These are phyloP conservation scores for Wallacemonas rigidus DNA, from an alignment of 208 protist species.

Conservation along the genomic window DNA sequence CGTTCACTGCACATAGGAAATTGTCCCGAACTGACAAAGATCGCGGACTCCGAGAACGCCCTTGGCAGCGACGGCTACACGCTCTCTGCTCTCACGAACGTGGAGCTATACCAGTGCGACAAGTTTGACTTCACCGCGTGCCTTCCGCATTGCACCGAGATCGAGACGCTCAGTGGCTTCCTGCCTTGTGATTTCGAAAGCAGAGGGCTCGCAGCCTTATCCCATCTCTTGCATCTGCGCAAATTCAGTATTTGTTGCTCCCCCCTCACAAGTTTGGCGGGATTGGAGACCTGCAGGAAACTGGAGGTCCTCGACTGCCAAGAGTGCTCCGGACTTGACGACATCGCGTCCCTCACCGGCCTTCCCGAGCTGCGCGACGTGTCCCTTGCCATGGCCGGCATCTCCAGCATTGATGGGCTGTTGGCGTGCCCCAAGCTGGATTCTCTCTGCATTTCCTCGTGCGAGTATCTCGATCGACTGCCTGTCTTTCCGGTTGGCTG, in stretches of 20 bases:
- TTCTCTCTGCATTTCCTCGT: background rate
- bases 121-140: background rate
- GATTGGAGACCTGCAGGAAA: background rate
- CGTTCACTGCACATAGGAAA: background rate
- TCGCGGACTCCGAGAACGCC: background rate
- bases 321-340: background rate
- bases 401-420: background rate
- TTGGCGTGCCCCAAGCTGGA: conserved; percentile 1
- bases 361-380: conserved; percentile 3
- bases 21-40: background rate
- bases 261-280: background rate
- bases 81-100: background rate
- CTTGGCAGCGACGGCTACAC: background rate
- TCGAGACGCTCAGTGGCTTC: background rate
- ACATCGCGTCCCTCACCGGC: background rate
- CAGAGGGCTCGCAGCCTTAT: background rate
- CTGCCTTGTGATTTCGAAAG: background rate
- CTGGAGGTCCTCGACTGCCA: background rate
- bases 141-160: background rate
- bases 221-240: background rate
- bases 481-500: background rate
- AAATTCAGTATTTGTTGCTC: background rate
- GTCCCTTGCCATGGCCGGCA: background rate
- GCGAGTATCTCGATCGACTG: background rate
- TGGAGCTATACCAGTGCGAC: background rate